Percentiles rank a stretch among this genome's conserved stretches.
These are phyloP conservation scores for Radiomyces spectabilis DNA, from an alignment of 192 early-diverging fungal species.

Conservation along the genomic window DNA sequence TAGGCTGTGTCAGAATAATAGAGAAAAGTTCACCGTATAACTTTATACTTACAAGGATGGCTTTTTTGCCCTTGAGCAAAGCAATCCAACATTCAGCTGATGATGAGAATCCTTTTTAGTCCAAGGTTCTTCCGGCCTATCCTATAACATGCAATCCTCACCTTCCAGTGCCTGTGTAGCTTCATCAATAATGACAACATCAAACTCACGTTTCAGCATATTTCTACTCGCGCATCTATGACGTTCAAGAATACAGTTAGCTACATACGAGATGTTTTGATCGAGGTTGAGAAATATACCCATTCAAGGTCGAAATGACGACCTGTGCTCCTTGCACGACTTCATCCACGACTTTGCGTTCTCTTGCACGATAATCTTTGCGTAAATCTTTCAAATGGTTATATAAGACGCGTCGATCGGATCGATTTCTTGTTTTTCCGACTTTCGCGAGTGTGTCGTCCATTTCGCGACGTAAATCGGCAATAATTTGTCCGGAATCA, in stretches of 20 bases:
- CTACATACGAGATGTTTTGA: too few relatives aligned
- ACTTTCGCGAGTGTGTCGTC: slow-evolving; percentile 55
- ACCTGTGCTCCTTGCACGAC: slow-evolving; percentile 55
- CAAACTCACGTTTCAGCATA: slow-evolving; percentile 58
- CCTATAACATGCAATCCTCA: neutral
- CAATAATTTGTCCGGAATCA: slow-evolving; percentile 65
- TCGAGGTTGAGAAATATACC: too few relatives aligned
- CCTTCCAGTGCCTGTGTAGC: slow-evolving; percentile 76
- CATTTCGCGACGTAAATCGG: slow-evolving; percentile 72
- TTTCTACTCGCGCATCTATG: slow-evolving; percentile 35
- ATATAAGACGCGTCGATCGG: slow-evolving; percentile 57
- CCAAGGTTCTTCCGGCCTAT: neutral
- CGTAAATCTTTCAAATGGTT: slow-evolving; percentile 59
- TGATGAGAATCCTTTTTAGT: neutral
- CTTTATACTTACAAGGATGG: slow-evolving; percentile 46
- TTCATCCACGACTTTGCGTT: slow-evolving; percentile 54
- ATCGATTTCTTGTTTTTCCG: slow-evolving; percentile 53
- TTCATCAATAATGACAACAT: slow-evolving; percentile 86
- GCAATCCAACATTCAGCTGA: slow-evolving; percentile 86
- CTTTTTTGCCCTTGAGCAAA: slow-evolving; percentile 57
- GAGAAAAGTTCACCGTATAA: neutral
- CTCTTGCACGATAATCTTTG: slow-evolving; percentile 60
- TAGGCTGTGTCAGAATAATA: neutral
- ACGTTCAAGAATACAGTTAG: neutral
- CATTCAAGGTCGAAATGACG: slow-evolving; percentile 75